phyloP scores from a whole-genome alignment of 768 basidiomycete species.

The Lanmaoa rubissima region DNA sequence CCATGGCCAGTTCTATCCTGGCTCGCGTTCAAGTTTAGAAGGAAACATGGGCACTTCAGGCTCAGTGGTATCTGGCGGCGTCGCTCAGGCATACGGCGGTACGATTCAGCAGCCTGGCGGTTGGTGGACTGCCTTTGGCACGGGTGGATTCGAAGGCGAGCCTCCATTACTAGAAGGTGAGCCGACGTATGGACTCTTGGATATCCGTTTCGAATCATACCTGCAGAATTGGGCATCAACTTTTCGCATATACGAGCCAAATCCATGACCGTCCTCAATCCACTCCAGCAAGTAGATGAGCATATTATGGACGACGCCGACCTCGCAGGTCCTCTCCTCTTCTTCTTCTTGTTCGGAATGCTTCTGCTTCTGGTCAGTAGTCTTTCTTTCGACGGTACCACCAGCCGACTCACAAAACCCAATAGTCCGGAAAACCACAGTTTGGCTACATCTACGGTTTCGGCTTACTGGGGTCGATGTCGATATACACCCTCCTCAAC shows the following conservation, averaged over 20 bases:
- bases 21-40: conserved; percentile 75
- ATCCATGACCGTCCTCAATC: conserved; percentile 94
- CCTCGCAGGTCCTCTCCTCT: conserved; percentile 92
- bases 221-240: conserved; percentile 92
- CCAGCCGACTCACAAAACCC: not conserved
- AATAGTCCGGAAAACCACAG: conserved; percentile 94
- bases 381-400: not conserved
- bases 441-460: conserved; percentile 99
- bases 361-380: conserved; percentile 84
- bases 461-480: conserved; percentile 88
- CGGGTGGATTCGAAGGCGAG: conserved; percentile 93
- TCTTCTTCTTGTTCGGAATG: conserved; percentile 92
- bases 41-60: conserved; percentile 61
- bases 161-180: conserved; percentile 92
- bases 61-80: conserved; percentile 45
- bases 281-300: conserved; percentile 77
- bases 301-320: conserved; percentile 99
- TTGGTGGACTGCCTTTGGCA: conserved; percentile 97
- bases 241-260: conserved; percentile 94
- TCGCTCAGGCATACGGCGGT: conserved; percentile 57
- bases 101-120: conserved; percentile 70
- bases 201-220: not conserved
- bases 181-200: conserved; percentile 7
- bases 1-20: conserved; percentile 64
- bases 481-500: conserved; percentile 93